Percentiles rank a stretch among this genome's conserved stretches.
Conservation (phyloP, 768 basidiomycete species). For the Lactarius indigo region DNA sequence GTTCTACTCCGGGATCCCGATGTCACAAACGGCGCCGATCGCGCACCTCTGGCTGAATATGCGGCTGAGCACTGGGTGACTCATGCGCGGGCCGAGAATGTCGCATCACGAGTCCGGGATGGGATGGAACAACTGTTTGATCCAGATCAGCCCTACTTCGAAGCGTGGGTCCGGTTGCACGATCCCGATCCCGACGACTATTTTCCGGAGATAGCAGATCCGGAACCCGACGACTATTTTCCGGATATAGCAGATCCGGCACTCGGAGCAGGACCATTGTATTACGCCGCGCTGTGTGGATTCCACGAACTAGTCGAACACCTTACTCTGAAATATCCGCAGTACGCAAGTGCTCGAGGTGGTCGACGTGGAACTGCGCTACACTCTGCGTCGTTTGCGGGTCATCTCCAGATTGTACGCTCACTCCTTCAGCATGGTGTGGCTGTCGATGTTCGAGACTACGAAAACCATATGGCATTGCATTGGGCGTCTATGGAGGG, state of each 20-base stretch:
- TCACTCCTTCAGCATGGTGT: not conserved
- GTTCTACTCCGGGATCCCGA: not conserved
- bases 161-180: not conserved
- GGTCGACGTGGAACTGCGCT: not conserved
- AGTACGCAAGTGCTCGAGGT: not conserved
- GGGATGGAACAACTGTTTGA: not conserved
- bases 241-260: no score
- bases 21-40: not conserved
- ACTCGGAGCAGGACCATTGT: not conserved
- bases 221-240: not conserved
- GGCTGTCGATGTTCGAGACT: not conserved
- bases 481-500: not conserved
- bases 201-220: no score
- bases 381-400: not conserved
- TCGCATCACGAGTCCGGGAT: not conserved
- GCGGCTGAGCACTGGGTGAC: not conserved
- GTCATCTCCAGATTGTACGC: not conserved
- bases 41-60: not conserved
- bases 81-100: not conserved
- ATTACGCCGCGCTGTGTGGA: not conserved
- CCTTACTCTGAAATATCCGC: not conserved
- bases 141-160: not conserved
- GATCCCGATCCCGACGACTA: not conserved
- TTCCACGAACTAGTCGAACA: not conserved
- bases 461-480: not conserved